Conservation (phyloP, 2,329 filamentous ascomycete species). For the Paraphoma chrysanthemicola region DNA sequence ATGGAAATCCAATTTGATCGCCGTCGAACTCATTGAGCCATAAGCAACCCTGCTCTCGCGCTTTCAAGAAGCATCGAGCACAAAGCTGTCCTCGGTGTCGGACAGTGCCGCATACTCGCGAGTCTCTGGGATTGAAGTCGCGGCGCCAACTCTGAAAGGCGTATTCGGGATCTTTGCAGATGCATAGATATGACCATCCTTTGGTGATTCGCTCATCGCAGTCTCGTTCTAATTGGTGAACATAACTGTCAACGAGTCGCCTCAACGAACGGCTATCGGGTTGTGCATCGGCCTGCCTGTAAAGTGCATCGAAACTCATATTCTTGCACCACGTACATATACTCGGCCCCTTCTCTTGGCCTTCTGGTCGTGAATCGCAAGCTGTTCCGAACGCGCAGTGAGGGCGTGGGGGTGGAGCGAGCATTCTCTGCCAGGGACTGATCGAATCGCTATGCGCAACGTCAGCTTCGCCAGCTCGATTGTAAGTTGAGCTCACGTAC, state of each 20-base stretch:
- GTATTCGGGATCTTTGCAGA: conserved; percentile 29
- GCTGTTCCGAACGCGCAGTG: conserved; percentile 29
- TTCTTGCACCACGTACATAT: conserved; percentile 35
- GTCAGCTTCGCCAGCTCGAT: not conserved
- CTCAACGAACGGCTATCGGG: conserved; percentile 16
- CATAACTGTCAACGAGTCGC: conserved; percentile 22
- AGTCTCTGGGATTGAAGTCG: conserved; percentile 28
- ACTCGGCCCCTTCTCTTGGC: conserved; percentile 24
- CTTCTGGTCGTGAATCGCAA: conserved; percentile 23
- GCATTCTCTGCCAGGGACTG: conserved; percentile 15
- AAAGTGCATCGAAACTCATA: conserved; percentile 29
- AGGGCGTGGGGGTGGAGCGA: conserved; percentile 25
- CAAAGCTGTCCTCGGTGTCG: conserved; percentile 30
- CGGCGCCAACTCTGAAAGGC: conserved; percentile 25
- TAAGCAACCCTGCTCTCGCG: conserved; percentile 22
- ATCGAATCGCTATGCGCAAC: not conserved
- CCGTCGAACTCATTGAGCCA: conserved; percentile 32
- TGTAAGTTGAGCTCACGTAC: conserved; percentile 8
- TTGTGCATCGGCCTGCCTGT: conserved; percentile 17
- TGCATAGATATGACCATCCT: conserved; percentile 28
- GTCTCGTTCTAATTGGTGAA: conserved; percentile 26
- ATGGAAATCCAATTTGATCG: conserved; percentile 29
- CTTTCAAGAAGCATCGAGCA: conserved; percentile 24
- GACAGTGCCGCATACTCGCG: conserved; percentile 26
- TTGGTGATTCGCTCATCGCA: conserved; percentile 24